phyloP scores from a whole-genome alignment of 23 red algal species.

The Gracilariopsis chorda region DNA sequence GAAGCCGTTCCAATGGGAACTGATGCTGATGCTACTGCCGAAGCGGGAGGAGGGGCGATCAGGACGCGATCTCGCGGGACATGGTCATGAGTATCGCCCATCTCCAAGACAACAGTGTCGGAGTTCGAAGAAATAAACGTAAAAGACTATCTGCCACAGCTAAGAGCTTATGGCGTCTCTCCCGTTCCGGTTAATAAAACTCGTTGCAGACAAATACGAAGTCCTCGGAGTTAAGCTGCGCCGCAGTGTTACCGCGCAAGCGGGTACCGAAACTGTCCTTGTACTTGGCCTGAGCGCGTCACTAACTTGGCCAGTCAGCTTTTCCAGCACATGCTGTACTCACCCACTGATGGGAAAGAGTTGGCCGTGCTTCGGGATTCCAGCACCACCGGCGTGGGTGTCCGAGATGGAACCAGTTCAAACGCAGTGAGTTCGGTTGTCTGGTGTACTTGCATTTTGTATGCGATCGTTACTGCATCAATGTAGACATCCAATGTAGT shows the following conservation, averaged over 20 bases:
- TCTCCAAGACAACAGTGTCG: no score
- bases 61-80: no score
- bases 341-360: not conserved
- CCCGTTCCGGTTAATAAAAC: not conserved
- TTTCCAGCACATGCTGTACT: not conserved
- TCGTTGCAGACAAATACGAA: not conserved
- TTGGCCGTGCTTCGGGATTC: not conserved
- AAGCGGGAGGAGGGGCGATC: no score
- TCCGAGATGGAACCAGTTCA: not conserved
- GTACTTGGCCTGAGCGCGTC: not conserved
- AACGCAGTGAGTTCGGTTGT: not conserved
- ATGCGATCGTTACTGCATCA: not conserved
- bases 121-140: no score
- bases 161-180: no score
- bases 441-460: not conserved
- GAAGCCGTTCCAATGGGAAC: no score
- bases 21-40: no score
- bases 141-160: no score
- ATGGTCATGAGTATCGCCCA: no score
- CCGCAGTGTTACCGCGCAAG: not conserved
- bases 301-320: not conserved
- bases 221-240: not conserved
- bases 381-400: not conserved
- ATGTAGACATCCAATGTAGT: not conserved
- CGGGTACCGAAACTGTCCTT: not conserved